These are phyloP conservation scores for Mortierella alpina DNA, from an alignment of 192 early-diverging fungal species.

Conservation along the genomic window DNA sequence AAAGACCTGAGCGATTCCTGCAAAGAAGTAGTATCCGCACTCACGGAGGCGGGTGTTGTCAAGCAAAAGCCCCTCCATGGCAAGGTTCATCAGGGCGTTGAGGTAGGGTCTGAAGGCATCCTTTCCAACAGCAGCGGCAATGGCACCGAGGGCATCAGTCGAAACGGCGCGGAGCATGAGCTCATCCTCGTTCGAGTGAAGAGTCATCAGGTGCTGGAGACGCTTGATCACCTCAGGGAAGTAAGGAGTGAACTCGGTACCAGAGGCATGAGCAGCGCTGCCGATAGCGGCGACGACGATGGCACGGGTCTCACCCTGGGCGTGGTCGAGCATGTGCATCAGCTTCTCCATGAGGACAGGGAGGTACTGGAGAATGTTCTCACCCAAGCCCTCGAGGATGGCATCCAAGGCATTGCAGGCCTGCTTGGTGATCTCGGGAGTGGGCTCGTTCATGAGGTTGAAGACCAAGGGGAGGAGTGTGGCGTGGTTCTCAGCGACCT, in stretches of 20 bases:
- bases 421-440: conserved; percentile 78
- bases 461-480: conserved; percentile 88
- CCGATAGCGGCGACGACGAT: conserved; percentile 88
- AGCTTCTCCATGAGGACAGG: conserved; percentile 87
- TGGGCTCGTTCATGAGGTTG: conserved; percentile 81
- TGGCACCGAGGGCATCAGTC: conserved; percentile 83
- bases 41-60: conserved; percentile 82
- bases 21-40: conserved; percentile 90
- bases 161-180: conserved; percentile 85
- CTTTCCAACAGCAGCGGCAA: conserved; percentile 89
- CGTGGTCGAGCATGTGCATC: conserved; percentile 77
- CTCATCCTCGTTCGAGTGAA: conserved; percentile 76
- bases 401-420: conserved; percentile 88
- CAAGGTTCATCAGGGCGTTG: conserved; percentile 79
- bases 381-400: conserved; percentile 88
- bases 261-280: conserved; percentile 89
- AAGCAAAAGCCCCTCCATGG: conserved; percentile 80
- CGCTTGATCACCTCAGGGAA: conserved; percentile 78
- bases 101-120: conserved; percentile 84
- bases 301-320: conserved; percentile 75
- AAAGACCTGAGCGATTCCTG: conserved; percentile 83
- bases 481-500: conserved; percentile 84
- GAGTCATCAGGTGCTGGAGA: conserved; percentile 76
- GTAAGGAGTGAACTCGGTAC: conserved; percentile 76
- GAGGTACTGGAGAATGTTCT: conserved; percentile 83